These are phyloP conservation scores for Sporisorium scitamineum DNA, from an alignment of 1,284 basidiomycete genomes.

Conservation along the genomic window DNA sequence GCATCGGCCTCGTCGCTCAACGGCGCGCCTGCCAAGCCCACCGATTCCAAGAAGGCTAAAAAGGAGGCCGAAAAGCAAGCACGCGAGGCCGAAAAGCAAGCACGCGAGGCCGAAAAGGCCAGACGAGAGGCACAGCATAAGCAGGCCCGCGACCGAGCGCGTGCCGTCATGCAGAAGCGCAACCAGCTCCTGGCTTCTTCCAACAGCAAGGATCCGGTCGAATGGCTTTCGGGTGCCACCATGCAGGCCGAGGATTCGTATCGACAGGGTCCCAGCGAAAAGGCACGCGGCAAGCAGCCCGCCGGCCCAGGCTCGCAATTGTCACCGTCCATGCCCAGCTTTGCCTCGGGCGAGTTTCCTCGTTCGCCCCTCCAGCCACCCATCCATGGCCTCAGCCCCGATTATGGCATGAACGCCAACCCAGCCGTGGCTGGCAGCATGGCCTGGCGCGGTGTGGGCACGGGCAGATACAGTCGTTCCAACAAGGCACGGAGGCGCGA, in stretches of 20 bases:
- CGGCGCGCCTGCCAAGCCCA: constrained; percentile 70
- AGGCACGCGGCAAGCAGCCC: constrained; percentile 61
- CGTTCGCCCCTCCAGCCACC: constrained; percentile 42
- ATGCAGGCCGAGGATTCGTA: constrained; percentile 38
- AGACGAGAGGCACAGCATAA: constrained; percentile 82
- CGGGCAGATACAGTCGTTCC: constrained; percentile 31
- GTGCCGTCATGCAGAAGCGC: constrained; percentile 94
- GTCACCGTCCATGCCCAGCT: constrained; percentile 47
- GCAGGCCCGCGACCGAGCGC: constrained; percentile 81
- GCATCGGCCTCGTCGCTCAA: constrained; percentile 56
- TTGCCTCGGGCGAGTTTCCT: constrained; percentile 42
- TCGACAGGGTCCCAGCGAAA: constrained; percentile 50
- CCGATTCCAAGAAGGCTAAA: constrained; percentile 86
- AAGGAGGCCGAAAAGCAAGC: constrained; percentile 89
- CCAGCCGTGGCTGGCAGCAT: constrained; percentile 41
- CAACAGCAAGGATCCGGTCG: constrained; percentile 60
- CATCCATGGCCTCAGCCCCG: constrained; percentile 31
- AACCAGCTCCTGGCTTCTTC: constrained; percentile 60
- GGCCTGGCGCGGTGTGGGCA: constrained; percentile 52
- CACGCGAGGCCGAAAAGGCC: constrained; percentile 85
- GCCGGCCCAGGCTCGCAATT: constrained; percentile 40
- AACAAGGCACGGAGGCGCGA: constrained; percentile 50
- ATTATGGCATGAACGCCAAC: constrained; percentile 33
- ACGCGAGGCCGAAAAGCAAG: too few species aligned
- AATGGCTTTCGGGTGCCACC: constrained; percentile 55